These are phyloP conservation scores for Penicillium palitans DNA, from an alignment of 2,329 filamentous ascomycete species.

Conservation along the genomic window DNA sequence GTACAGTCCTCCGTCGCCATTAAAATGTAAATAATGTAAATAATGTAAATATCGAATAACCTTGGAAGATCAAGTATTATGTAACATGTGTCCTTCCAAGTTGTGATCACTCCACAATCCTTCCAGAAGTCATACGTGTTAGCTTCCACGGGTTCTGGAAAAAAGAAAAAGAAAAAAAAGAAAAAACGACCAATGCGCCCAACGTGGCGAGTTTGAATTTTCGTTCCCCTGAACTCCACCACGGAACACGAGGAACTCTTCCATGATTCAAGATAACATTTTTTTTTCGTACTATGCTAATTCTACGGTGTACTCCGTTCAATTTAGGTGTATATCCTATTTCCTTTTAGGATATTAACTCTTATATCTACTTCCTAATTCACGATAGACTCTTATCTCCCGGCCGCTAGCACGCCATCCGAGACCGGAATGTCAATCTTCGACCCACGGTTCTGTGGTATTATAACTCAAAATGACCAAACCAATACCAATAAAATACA, in stretches of 20 bases:
- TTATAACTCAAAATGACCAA: neutral
- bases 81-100: conserved; percentile 3
- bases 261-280: neutral
- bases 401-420: conserved; percentile 25
- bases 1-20: neutral
- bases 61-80: neutral
- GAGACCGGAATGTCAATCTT: conserved; percentile 24
- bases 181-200: conserved; percentile 3
- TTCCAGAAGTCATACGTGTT: conserved; percentile 13
- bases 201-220: conserved; percentile 11
- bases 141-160: conserved; percentile 12
- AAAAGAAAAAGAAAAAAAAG: neutral
- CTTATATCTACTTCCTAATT: neutral
- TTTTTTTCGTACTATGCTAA: neutral
- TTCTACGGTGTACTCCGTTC: neutral
- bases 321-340: neutral
- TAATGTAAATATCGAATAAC: neutral
- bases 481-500: neutral
- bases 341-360: neutral
- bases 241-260: neutral
- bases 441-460: conserved; percentile 22
- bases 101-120: conserved; percentile 5
- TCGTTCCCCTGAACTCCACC: conserved; percentile 12
- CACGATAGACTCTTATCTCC: conserved; percentile 6
- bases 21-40: neutral